Conservation (phyloP, 73 alveolate genomes). For the Paramecium sonneborni region DNA sequence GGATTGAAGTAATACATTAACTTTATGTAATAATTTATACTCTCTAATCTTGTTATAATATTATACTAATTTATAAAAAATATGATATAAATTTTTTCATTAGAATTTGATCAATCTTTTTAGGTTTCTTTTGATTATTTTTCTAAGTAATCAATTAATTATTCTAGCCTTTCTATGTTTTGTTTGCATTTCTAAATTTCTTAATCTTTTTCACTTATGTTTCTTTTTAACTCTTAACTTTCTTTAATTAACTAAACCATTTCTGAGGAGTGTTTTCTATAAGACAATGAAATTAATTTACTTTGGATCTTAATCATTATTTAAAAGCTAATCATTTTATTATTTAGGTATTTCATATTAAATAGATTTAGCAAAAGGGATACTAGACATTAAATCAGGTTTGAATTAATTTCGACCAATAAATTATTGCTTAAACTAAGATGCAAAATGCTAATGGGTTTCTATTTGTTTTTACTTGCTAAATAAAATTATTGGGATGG, state of each 20-base stretch:
- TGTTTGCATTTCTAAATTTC: neutral
- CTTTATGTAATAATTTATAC: too few species aligned
- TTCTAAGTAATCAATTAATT: conserved; percentile 31
- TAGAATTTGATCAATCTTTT: neutral
- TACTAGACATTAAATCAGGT: neutral
- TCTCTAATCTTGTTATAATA: too few species aligned
- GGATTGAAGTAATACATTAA: too few species aligned
- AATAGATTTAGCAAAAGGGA: conserved; percentile 4
- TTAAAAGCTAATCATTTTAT: neutral
- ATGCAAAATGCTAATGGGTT: conserved; percentile 14
- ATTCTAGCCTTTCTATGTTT: neutral
- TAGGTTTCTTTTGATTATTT: neutral
- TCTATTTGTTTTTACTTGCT: neutral
- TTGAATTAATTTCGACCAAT: neutral
- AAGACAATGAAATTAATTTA: neutral
- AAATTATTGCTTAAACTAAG: neutral
- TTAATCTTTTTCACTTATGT: neutral
- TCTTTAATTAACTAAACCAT: conserved; percentile 25
- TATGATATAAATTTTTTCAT: neutral
- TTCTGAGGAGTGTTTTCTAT: neutral
- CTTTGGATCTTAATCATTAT: neutral
- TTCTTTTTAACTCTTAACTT: neutral
- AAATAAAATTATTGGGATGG: neutral
- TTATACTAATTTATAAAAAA: too few species aligned
- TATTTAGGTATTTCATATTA: neutral